A percentile compares a stretch with the other conserved stretches of the same genome.
phyloP scores from a whole-genome alignment of 1,139 yeast genomes.

The Taphrina betulina region DNA sequence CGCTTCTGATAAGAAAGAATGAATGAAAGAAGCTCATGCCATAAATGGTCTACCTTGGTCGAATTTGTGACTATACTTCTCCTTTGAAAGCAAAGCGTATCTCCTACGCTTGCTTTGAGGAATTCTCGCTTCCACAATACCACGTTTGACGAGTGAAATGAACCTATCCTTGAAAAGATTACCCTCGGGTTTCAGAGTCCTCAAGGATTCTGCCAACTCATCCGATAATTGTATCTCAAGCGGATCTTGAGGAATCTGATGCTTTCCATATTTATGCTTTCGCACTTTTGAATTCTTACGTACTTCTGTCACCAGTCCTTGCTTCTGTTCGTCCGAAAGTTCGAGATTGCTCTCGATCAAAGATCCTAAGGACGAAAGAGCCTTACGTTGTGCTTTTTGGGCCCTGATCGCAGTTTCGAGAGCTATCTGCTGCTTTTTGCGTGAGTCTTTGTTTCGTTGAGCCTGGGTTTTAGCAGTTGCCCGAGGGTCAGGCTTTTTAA shows the following conservation, averaged over 20 bases:
- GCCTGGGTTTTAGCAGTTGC: constrained; percentile 57
- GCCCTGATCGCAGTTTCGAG: constrained; percentile 21
- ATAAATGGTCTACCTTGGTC: constrained; percentile 16
- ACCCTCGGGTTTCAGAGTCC: constrained; percentile 83
- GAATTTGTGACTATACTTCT: constrained; percentile 71
- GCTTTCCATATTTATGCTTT: constrained; percentile 51
- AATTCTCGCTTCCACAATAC: constrained; percentile 80
- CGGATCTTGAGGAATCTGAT: constrained; percentile 60
- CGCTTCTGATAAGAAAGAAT: background rate
- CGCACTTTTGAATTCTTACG: constrained; percentile 6
- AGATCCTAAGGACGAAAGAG: constrained; percentile 25
- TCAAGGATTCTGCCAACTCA: constrained; percentile 80
- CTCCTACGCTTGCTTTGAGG: constrained; percentile 64
- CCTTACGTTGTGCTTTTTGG: constrained; percentile 23
- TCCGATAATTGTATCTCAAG: constrained; percentile 86
- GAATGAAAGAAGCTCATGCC: background rate
- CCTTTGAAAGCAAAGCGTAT: constrained; percentile 72
- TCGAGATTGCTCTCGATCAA: constrained; percentile 2
- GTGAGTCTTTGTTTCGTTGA: constrained; percentile 61
- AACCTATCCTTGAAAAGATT: constrained; percentile 78
- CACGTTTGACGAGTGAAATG: constrained; percentile 75
- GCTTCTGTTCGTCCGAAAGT: constrained; percentile 16
- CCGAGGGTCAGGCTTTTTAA: constrained; percentile 45
- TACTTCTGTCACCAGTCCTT: constrained; percentile 4
- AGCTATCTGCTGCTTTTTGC: constrained; percentile 21